Evolutionary conservation across 164 flowering plant species (phyloP).

Genomic region (Stephania cephalantha): DNA sequence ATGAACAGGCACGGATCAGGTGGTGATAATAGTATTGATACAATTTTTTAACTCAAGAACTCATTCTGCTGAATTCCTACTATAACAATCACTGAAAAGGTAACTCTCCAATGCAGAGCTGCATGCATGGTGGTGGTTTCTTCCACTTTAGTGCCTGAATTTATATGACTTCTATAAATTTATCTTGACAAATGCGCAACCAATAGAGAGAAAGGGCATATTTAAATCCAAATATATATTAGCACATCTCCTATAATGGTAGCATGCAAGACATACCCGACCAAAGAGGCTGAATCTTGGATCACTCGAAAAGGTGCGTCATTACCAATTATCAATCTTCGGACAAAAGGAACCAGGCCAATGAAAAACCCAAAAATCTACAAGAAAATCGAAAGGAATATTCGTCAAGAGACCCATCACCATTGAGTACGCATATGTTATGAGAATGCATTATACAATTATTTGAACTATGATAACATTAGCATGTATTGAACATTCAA

Average conservation of each 20-base stretch:
- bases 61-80: background rate
- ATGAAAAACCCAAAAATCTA: constrained; percentile 56
- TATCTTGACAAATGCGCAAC: background rate
- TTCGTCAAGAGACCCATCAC: background rate
- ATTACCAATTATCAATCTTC: constrained; percentile 45
- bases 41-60: background rate
- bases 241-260: background rate
- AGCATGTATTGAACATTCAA: background rate
- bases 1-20: background rate
- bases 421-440: background rate
- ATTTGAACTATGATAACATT: background rate
- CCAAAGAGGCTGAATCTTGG: constrained; percentile 42
- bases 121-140: background rate
- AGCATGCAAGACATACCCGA: constrained; percentile 42
- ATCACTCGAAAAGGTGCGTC: constrained; percentile 65
- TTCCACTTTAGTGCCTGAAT: background rate
- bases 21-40: background rate
- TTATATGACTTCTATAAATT: background rate
- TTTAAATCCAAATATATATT: background rate
- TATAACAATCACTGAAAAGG: background rate
- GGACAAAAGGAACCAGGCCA: constrained; percentile 47
- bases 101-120: background rate
- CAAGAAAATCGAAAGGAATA: constrained; percentile 9
- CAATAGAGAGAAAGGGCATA: background rate
- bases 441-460: background rate